A percentile compares a stretch with the other conserved stretches of the same genome.
These are phyloP conservation scores for Tilletia setariae DNA, from an alignment of 1,284 basidiomycete species.

Conservation along the genomic window DNA sequence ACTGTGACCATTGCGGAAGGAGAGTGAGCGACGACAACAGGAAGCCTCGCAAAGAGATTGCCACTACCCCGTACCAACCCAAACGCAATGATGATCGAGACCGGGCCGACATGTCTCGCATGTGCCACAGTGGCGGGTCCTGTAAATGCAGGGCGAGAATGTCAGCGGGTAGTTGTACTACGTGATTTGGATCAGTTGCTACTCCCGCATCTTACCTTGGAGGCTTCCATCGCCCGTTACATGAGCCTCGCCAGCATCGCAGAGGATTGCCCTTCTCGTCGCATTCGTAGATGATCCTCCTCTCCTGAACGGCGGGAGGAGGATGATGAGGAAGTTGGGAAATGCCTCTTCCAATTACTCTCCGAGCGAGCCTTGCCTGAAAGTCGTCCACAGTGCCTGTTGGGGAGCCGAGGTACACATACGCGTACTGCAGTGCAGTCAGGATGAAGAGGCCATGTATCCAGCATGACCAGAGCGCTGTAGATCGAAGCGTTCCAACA, in stretches of 20 bases:
- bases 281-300: constrained; percentile 13
- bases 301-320: neutral
- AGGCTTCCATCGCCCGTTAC: constrained; percentile 18
- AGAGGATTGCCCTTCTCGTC: constrained; percentile 10
- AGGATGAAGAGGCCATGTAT: neutral
- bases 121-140: constrained; percentile 21
- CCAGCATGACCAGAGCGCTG: neutral
- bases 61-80: constrained; percentile 11
- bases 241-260: constrained; percentile 16
- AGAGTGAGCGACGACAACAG: too few species aligned
- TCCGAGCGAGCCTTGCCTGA: neutral
- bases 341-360: neutral
- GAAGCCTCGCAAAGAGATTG: too few species aligned
- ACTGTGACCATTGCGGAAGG: neutral
- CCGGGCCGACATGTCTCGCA: constrained; percentile 16
- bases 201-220: constrained; percentile 4
- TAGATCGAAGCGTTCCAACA: too few species aligned
- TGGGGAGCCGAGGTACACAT: too few species aligned
- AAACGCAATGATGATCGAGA: constrained; percentile 22
- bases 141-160: neutral
- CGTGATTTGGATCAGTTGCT: neutral
- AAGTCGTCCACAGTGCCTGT: too few species aligned
- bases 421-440: neutral
- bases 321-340: constrained; percentile 11
- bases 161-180: neutral